Conservation (phyloP, 2,329 filamentous ascomycete genomes). For the Ilyonectria mors-panacis region DNA sequence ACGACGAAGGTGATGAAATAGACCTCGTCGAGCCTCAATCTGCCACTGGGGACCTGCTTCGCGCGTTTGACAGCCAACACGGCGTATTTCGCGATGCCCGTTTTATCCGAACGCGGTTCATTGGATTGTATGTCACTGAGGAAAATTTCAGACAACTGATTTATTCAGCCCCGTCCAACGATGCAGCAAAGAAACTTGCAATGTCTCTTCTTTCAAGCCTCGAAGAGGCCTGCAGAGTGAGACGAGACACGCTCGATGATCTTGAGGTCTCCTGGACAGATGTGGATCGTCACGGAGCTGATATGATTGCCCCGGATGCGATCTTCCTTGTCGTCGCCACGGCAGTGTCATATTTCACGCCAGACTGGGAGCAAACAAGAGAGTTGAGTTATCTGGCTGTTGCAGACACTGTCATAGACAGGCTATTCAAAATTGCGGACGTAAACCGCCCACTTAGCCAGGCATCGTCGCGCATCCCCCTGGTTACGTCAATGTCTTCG, state of each 20-base stretch:
- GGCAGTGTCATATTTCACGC: neutral
- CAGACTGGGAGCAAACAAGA: conserved; percentile 12
- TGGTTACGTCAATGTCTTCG: neutral
- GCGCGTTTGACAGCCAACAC: conserved; percentile 4
- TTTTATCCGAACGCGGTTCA: conserved; percentile 12
- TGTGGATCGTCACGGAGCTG: neutral
- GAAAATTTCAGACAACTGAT: conserved; percentile 11
- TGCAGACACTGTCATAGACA: neutral
- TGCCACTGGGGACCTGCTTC: neutral
- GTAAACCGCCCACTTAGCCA: neutral
- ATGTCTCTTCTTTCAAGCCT: neutral
- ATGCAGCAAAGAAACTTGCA: neutral
- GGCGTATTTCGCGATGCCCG: conserved; percentile 12
- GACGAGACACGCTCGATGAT: conserved; percentile 10
- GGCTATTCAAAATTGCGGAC: neutral
- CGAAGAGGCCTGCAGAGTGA: conserved; percentile 8
- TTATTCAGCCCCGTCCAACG: neutral
- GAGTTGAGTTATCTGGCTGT: conserved; percentile 14
- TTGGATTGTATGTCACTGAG: conserved; percentile 2
- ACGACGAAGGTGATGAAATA: neutral
- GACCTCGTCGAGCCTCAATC: neutral
- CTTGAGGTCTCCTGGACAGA: conserved; percentile 8
- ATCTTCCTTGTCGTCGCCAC: neutral
- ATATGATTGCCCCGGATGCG: conserved; percentile 7
- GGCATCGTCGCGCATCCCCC: conserved; percentile 1